phyloP scores from a whole-genome alignment of 1,284 basidiomycete genomes.

The Mycosarcoma mackinlayi region DNA sequence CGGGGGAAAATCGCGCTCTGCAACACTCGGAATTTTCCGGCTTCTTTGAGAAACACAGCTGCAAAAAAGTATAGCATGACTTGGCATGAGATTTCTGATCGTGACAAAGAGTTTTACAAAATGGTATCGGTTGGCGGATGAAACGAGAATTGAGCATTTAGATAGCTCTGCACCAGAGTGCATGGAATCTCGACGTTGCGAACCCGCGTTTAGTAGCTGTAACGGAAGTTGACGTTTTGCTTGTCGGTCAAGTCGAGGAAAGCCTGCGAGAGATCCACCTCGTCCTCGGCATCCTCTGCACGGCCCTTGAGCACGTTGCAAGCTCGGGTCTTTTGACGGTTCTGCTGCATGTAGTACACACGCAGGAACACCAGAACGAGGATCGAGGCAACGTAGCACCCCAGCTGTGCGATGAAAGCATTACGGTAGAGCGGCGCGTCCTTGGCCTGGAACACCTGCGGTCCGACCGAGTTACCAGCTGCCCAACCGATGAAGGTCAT shows the following conservation, averaged over 20 bases:
- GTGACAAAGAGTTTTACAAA: no score
- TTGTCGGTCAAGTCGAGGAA: constrained; percentile 47
- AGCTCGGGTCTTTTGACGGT: constrained; percentile 66
- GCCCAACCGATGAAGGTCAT: constrained; percentile 55
- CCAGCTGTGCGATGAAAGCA: constrained; percentile 72
- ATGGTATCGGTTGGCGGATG: no score
- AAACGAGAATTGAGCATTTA: background rate
- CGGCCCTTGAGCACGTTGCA: constrained; percentile 33
- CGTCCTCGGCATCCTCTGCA: constrained; percentile 32
- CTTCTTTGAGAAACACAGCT: no score
- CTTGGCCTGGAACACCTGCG: constrained; percentile 55
- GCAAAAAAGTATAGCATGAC: no score
- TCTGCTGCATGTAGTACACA: constrained; percentile 71
- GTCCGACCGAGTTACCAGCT: constrained; percentile 52
- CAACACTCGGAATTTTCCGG: no score
- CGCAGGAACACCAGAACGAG: constrained; percentile 69
- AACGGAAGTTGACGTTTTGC: constrained; percentile 49
- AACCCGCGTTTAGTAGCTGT: constrained; percentile 4
- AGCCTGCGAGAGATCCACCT: constrained; percentile 35
- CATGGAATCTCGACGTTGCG: background rate
- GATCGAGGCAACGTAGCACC: constrained; percentile 72
- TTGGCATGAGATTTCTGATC: no score
- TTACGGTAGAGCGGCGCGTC: constrained; percentile 65
- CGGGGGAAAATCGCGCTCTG: no score
- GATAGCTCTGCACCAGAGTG: no score